Conservation (phyloP, 2,329 filamentous ascomycete genomes). For the Cercospora beticola region DNA sequence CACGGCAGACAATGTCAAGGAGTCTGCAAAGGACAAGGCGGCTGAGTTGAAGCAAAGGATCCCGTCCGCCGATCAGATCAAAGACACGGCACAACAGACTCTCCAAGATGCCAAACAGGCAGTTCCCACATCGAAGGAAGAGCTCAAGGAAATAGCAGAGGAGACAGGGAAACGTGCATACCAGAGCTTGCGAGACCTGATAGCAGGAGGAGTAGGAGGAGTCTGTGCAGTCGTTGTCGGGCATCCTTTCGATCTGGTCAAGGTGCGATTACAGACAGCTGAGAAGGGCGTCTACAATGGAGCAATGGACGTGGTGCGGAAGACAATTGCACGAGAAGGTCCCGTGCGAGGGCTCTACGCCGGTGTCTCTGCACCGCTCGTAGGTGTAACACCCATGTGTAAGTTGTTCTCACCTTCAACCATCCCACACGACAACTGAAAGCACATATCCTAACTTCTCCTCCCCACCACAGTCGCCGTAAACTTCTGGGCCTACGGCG, state of each 20-base stretch:
- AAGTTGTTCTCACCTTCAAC: constrained; percentile 46
- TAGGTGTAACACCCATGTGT: constrained; percentile 99
- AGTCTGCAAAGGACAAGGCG: constrained; percentile 25
- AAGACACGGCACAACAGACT: constrained; percentile 20
- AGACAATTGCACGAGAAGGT: constrained; percentile 84
- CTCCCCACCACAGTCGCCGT: constrained; percentile 56
- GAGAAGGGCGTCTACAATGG: constrained; percentile 88
- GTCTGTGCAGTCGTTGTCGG: constrained; percentile 89
- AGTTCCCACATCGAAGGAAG: constrained; percentile 39
- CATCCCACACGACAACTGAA: neutral
- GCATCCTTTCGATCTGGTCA: constrained; percentile 96
- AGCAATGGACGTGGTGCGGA: constrained; percentile 87
- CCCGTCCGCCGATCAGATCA: constrained; percentile 20
- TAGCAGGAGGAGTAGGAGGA: constrained; percentile 88
- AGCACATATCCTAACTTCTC: constrained; percentile 19
- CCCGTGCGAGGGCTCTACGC: constrained; percentile 80
- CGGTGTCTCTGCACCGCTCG: constrained; percentile 90
- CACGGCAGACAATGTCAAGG: constrained; percentile 22
- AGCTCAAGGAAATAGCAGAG: constrained; percentile 55
- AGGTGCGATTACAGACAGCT: constrained; percentile 94
- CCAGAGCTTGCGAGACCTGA: constrained; percentile 74
- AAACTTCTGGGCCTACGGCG: constrained; percentile 82
- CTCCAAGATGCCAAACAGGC: constrained; percentile 25
- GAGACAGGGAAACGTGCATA: constrained; percentile 55
- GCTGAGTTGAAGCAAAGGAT: constrained; percentile 23